Evolutionary conservation across 352 stramenopile genomes (phyloP).

Genomic region (Globisporangium middletonii): DNA sequence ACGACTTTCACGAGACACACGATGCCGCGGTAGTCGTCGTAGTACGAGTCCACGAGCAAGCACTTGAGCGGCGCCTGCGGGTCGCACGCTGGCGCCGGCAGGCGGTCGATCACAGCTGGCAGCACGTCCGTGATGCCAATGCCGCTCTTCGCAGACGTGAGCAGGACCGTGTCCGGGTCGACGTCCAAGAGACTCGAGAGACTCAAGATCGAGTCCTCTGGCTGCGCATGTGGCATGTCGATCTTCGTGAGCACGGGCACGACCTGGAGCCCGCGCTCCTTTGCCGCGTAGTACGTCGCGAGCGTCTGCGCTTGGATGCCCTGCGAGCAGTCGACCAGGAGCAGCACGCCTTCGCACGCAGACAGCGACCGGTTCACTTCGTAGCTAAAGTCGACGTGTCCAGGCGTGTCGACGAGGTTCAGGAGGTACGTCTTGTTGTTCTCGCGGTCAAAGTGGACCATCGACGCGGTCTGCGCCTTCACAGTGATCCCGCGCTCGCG

Average conservation of each 20-base stretch:
- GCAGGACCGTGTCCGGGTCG: constrained; percentile 93
- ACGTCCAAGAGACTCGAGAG: constrained; percentile 78
- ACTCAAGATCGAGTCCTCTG: constrained; percentile 82
- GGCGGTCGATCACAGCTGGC: constrained; percentile 67
- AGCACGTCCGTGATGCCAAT: constrained; percentile 86
- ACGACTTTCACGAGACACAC: constrained; percentile 94
- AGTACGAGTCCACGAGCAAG: constrained; percentile 97
- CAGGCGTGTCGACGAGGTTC: constrained; percentile 96
- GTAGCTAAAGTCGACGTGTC: constrained; percentile 98
- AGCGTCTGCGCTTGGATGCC: constrained; percentile 98
- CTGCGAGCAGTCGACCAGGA: constrained; percentile 97
- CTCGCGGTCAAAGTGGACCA: constrained; percentile 84
- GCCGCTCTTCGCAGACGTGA: constrained; percentile 94
- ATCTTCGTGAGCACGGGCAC: constrained; percentile 98
- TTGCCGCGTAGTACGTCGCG: constrained; percentile 93
- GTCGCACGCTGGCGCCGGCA: constrained; percentile 47
- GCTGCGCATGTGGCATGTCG: constrained; percentile 95
- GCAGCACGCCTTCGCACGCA: constrained; percentile 96
- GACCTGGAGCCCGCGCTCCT: constrained; percentile 95
- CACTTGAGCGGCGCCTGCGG: constrained; percentile 80
- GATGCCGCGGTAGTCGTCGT: constrained; percentile 93
- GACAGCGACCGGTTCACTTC: constrained; percentile 95
- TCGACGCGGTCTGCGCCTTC: constrained; percentile 96
- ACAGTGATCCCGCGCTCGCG: constrained; percentile 98
- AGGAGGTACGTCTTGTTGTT: constrained; percentile 88